Base-by-base conservation (phyloP, 495 filamentous ascomycete species). In the Xylaria flabelliformis region DNA sequence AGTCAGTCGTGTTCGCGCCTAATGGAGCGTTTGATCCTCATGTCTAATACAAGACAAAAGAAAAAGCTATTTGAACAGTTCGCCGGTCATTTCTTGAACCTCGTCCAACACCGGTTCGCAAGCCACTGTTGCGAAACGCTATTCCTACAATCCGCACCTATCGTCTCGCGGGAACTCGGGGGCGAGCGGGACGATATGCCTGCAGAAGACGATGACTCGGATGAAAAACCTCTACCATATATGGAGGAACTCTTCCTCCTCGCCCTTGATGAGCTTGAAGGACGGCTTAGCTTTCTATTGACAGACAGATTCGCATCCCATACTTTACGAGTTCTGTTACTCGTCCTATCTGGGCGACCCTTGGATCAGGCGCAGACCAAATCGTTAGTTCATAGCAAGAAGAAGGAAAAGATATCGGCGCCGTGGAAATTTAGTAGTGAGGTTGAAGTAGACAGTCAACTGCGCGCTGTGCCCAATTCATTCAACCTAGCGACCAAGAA, bases 61-160 rank as follows among this genome's bases (percentile, higher is more conserved):
- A 97, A 97, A 82, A 86, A 84, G 58, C 80, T 98, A 34, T 98
- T 97, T 79, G 86, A 86, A 69, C 92, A 91, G 59, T 97, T 98
- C 77, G 88, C 86, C 53, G 91, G 92, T n/a, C 91, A 98, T 76
- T 98, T 97, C 82, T 80, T 97, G 64, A 89, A 93, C 75, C 86
- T 98, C 39, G 89, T 97, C 29, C 94, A 96, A 76, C 96, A 99
- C 80, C 91, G 95, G 36, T 99, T 99, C 78, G 96, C 96, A 4
- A 94, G 93, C 65, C 96, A 99, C 82, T 98, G 95, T 78, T 98
- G 95, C 80, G 96, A 99, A 83, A 94, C 92, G 19, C 85, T 99
- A 12, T 98, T 99, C 76, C 84, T 94, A 46, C 88, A 91, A 68
- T 91, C 92, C 10, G 95, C 94, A 21, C 90, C 92, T 0, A 83